Percentiles rank a stretch among this genome's conserved stretches.
Evolutionary conservation across 2,329 filamentous ascomycete species (phyloP).

Genomic region (Fusarium piperis): DNA sequence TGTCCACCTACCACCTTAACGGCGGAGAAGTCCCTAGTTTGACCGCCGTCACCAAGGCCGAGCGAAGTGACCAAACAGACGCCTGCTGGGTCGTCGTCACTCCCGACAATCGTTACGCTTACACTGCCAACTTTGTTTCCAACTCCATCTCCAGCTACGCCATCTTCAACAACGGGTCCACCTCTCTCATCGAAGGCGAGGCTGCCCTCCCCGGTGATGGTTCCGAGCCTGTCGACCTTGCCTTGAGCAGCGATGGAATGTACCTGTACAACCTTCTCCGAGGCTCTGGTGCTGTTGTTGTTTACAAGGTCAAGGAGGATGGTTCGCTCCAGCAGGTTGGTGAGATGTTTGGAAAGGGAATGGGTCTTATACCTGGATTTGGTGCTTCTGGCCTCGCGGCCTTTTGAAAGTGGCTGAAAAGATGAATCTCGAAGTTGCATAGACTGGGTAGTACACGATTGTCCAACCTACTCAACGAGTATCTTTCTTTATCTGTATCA

Average conservation of each 20-base stretch:
- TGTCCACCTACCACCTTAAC: constrained; percentile 3
- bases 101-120: constrained; percentile 24
- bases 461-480: background rate
- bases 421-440: background rate
- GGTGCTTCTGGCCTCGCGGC: background rate
- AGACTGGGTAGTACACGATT: background rate
- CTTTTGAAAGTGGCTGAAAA: background rate
- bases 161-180: constrained; percentile 22
- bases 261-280: constrained; percentile 35
- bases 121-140: constrained; percentile 35
- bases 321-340: constrained; percentile 30
- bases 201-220: constrained; percentile 28
- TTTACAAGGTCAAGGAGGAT: constrained; percentile 27
- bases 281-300: constrained; percentile 29
- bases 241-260: constrained; percentile 26
- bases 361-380: background rate
- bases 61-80: constrained; percentile 22
- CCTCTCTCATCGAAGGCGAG: constrained; percentile 15
- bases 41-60: background rate
- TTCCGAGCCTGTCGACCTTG: constrained; percentile 30
- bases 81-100: constrained; percentile 35
- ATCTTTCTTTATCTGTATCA: background rate
- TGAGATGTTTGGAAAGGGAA: constrained; percentile 11
- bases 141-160: constrained; percentile 31
- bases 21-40: background rate